These are phyloP conservation scores for Euryodendron excelsum DNA, from an alignment of 148 eudicot genomes.

Conservation along the genomic window DNA sequence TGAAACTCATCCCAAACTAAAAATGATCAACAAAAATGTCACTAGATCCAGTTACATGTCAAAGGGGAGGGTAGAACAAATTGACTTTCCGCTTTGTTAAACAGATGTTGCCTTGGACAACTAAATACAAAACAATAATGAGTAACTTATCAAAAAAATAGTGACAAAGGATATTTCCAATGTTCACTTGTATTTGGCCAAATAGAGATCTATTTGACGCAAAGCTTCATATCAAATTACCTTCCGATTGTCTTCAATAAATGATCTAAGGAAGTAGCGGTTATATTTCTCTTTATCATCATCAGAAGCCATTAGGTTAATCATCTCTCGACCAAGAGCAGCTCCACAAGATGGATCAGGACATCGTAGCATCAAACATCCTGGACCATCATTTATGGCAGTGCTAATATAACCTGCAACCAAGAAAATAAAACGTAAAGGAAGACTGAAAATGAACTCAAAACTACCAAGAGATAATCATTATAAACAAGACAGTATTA, in stretches of 20 bases:
- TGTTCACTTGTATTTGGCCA: too few relatives aligned
- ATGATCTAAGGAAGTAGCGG: conserved; percentile 79
- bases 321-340: conserved; percentile 83
- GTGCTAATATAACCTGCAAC: conserved; percentile 63
- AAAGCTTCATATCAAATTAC: conserved; percentile 30
- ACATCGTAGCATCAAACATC: conserved; percentile 78
- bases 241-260: conserved; percentile 80
- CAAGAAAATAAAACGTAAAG: background rate
- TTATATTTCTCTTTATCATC: conserved; percentile 67
- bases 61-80: too few relatives aligned
- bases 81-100: too few relatives aligned
- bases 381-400: conserved; percentile 77
- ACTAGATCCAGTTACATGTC: too few relatives aligned
- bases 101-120: too few relatives aligned
- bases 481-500: background rate
- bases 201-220: background rate
- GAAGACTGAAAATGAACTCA: background rate
- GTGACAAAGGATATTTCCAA: too few relatives aligned
- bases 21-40: too few relatives aligned
- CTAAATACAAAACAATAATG: too few relatives aligned
- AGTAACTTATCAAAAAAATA: too few relatives aligned
- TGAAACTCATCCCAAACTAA: too few relatives aligned
- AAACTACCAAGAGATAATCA: background rate
- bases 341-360: conserved; percentile 89
- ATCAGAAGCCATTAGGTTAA: conserved; percentile 49